These are phyloP conservation scores for Scalesia atractyloides DNA, from an alignment of 129 eudicot species.

Conservation along the genomic window DNA sequence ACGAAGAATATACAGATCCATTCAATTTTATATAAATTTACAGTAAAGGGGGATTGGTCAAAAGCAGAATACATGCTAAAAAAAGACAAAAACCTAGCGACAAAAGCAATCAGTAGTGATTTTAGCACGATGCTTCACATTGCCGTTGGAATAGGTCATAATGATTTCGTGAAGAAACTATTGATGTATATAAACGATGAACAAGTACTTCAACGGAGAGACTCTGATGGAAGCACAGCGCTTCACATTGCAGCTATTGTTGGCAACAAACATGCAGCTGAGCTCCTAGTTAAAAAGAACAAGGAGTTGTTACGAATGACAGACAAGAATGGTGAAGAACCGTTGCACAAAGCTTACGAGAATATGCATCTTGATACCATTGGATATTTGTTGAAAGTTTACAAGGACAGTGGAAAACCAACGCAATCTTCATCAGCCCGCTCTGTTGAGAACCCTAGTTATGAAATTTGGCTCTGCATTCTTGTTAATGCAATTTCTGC, in stretches of 20 bases:
- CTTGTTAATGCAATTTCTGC: constrained; percentile 23
- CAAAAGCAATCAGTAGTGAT: neutral
- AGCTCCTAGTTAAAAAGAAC: constrained; percentile 1
- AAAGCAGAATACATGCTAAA: neutral
- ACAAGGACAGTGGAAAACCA: neutral
- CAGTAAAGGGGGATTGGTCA: constrained; percentile 1
- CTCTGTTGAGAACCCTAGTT: neutral
- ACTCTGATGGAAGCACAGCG: constrained; percentile 19
- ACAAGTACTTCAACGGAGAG: neutral
- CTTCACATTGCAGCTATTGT: constrained; percentile 14
- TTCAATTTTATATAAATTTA: too few relatives aligned
- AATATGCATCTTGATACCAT: constrained; percentile 22
- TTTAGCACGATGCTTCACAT: constrained; percentile 13
- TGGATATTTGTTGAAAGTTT: neutral
- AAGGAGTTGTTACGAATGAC: neutral
- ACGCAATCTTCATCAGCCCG: neutral
- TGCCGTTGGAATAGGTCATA: neutral
- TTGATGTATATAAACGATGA: neutral
- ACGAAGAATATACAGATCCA: too few relatives aligned
- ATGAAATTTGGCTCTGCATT: neutral
- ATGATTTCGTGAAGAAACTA: constrained; percentile 1
- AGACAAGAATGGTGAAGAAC: neutral
- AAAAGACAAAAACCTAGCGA: neutral
- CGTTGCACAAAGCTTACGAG: constrained; percentile 14
- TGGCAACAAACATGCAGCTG: constrained; percentile 10